phyloP scores from a whole-genome alignment of 2,329 filamentous ascomycete genomes.

The Aspergillus japonicus region DNA sequence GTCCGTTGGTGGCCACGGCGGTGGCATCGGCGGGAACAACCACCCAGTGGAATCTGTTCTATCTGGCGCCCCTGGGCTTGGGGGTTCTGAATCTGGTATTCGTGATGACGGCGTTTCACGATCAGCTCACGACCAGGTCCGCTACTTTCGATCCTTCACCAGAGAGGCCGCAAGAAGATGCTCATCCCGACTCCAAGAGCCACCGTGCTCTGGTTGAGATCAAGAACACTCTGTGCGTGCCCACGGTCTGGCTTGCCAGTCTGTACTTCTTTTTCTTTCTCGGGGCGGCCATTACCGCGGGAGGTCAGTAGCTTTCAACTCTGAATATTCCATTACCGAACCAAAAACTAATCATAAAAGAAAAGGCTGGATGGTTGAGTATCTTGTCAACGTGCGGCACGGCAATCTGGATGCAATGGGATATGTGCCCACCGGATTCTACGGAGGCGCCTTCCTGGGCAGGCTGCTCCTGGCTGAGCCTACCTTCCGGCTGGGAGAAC shows the following conservation, averaged over 20 bases:
- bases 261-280: conserved; percentile 65
- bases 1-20: conserved; percentile 55
- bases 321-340: too few relatives aligned
- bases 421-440: too few relatives aligned
- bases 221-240: conserved; percentile 21
- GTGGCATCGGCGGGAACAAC: conserved; percentile 45
- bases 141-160: too few relatives aligned
- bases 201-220: conserved; percentile 24
- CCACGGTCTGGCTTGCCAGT: conserved; percentile 56
- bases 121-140: conserved; percentile 30
- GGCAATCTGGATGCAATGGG: too few relatives aligned
- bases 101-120: conserved; percentile 50
- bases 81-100: conserved; percentile 52
- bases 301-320: too few relatives aligned
- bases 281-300: conserved; percentile 42
- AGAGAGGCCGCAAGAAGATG: too few relatives aligned
- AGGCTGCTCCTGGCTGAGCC: too few relatives aligned
- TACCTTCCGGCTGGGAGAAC: too few relatives aligned
- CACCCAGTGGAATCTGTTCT: conserved; percentile 56
- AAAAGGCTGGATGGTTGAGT: too few relatives aligned
- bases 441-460: too few relatives aligned
- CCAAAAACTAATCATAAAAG: too few relatives aligned
- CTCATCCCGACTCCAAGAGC: background rate
- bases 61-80: conserved; percentile 55
- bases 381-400: too few relatives aligned